These are phyloP conservation scores for Berkeleyomyces rouxiae DNA, from an alignment of 2,329 filamentous ascomycete genomes.

Conservation along the genomic window DNA sequence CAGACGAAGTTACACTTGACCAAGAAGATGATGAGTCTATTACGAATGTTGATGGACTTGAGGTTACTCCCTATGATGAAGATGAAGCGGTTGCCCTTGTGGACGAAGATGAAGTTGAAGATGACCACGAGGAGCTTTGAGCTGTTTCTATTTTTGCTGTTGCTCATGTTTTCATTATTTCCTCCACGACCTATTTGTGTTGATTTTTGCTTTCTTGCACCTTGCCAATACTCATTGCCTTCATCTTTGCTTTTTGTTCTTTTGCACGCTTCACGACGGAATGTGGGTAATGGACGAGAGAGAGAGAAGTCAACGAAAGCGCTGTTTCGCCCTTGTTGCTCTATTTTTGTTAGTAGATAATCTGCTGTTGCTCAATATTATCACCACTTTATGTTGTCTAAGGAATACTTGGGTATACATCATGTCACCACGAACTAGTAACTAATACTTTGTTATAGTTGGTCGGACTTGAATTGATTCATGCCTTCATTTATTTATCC, in stretches of 20 bases:
- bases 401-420: no score
- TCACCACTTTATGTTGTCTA: neutral
- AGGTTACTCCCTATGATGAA: neutral
- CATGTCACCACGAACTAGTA: no score
- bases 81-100: neutral
- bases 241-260: neutral
- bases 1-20: neutral
- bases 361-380: neutral
- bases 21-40: neutral
- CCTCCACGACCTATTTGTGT: no score
- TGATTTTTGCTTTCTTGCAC: neutral
- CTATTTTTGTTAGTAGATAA: conserved; percentile 2
- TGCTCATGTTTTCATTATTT: neutral
- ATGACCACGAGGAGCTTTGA: neutral
- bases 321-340: neutral
- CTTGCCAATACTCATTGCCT: neutral
- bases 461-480: neutral
- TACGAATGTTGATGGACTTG: neutral
- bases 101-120: neutral
- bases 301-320: neutral
- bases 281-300: neutral
- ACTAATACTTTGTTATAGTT: neutral
- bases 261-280: neutral
- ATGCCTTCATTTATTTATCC: conserved; percentile 1
- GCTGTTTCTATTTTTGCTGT: neutral